Evolutionary conservation across 2,329 filamentous ascomycete genomes (phyloP).

Genomic region (Paramyrothecium sp.): DNA sequence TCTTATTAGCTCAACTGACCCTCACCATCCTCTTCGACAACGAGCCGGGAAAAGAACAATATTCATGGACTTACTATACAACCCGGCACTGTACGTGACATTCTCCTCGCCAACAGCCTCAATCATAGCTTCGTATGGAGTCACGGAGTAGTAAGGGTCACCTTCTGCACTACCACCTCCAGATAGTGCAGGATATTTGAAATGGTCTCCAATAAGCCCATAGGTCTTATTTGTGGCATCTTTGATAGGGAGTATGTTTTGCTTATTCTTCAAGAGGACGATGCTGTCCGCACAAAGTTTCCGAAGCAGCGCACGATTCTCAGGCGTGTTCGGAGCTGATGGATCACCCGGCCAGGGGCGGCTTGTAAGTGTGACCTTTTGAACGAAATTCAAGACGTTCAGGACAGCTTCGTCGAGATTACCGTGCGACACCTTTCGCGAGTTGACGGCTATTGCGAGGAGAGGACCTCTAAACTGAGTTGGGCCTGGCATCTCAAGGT

Average conservation of each 20-base stretch:
- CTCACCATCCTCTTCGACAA: no score
- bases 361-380: no score
- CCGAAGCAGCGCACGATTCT: slow-evolving; percentile 64
- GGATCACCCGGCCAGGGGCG: slow-evolving; percentile 50
- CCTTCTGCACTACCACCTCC: slow-evolving; percentile 65
- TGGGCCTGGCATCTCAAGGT: slow-evolving; percentile 29
- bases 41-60: no score
- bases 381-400: slow-evolving; percentile 5
- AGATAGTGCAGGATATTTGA: slow-evolving; percentile 54
- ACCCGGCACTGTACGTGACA: no score
- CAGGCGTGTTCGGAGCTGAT: slow-evolving; percentile 59
- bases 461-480: slow-evolving; percentile 9
- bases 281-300: slow-evolving; percentile 61
- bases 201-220: slow-evolving; percentile 56
- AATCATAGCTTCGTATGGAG: slow-evolving; percentile 71
- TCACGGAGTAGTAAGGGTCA: slow-evolving; percentile 65
- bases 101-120: no score
- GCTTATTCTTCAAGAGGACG: no score
- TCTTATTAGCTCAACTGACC: no score
- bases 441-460: neutral
- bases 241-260: slow-evolving; percentile 59
- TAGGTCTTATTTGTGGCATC: slow-evolving; percentile 61
- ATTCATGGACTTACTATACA: no score
- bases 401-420: slow-evolving; percentile 2
- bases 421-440: neutral